These are phyloP conservation scores for Myxozyma vanderwaltii DNA, from an alignment of 805 yeast species.

Conservation along the genomic window DNA sequence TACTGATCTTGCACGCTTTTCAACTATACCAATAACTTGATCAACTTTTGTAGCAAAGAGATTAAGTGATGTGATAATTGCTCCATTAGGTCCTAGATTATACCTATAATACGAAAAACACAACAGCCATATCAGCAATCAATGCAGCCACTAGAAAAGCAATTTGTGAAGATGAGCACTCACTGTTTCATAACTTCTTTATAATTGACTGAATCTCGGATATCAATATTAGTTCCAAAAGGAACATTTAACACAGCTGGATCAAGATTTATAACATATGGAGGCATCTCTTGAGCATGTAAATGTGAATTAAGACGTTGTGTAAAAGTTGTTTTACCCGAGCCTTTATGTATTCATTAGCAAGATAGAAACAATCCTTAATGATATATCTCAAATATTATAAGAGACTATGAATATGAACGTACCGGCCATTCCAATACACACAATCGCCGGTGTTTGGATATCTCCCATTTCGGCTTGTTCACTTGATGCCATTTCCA, in stretches of 20 bases:
- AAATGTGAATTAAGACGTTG: constrained; percentile 90
- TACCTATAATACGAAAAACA: too few species aligned
- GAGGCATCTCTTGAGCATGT: constrained; percentile 66
- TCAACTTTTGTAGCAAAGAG: constrained; percentile 93
- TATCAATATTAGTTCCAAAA: constrained; percentile 90
- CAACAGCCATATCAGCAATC: too few species aligned
- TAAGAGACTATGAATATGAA: neutral
- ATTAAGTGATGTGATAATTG: constrained; percentile 92
- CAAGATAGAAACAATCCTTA: too few species aligned
- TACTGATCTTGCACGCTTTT: constrained; percentile 60
- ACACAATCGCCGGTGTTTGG: constrained; percentile 49
- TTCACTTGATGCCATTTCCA: neutral
- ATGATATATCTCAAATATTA: neutral
- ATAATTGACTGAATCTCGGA: constrained; percentile 93
- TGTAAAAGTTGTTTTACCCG: constrained; percentile 98
- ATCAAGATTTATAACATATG: constrained; percentile 91
- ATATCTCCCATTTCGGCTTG: constrained; percentile 21
- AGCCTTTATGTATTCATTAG: constrained; percentile 42
- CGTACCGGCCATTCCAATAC: constrained; percentile 54
- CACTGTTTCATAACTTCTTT: constrained; percentile 91
- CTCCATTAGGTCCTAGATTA: constrained; percentile 96
- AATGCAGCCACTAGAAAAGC: too few species aligned
- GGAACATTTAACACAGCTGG: constrained; percentile 97
- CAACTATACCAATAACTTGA: constrained; percentile 84
- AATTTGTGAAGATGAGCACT: too few species aligned